Percentiles rank a stretch among this genome's conserved stretches.
These are phyloP conservation scores for Lachancea fermentati DNA, from an alignment of 805 yeast species.

Conservation along the genomic window DNA sequence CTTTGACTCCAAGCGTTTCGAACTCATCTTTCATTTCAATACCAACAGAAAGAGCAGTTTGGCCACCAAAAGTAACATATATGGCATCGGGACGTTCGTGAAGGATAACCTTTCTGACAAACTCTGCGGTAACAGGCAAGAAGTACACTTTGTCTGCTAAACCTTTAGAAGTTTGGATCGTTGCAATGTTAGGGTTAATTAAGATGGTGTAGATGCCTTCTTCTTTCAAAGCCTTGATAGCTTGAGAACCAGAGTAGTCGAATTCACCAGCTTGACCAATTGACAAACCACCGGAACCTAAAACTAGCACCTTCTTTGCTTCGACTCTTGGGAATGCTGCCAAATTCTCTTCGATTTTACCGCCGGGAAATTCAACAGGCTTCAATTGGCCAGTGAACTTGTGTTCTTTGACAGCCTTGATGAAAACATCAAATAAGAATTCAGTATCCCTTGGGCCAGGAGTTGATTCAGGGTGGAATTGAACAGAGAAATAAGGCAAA, in stretches of 20 bases:
- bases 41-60: constrained; percentile 94
- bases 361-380: constrained; percentile 90
- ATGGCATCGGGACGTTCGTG: constrained; percentile 97
- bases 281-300: constrained; percentile 96
- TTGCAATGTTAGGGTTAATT: constrained; percentile 94
- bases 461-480: constrained; percentile 98
- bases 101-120: constrained; percentile 90
- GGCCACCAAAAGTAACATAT: constrained; percentile 95
- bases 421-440: constrained; percentile 90
- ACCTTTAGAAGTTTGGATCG: constrained; percentile 93
- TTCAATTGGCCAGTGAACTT: constrained; percentile 49
- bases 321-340: constrained; percentile 72
- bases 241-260: constrained; percentile 96
- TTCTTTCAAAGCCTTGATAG: constrained; percentile 90
- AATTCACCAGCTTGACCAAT: constrained; percentile 99
- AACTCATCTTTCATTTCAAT: constrained; percentile 95
- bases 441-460: constrained; percentile 99
- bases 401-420: constrained; percentile 67
- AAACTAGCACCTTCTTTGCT: constrained; percentile 69
- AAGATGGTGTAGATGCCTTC: constrained; percentile 79
- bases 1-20: constrained; percentile 85
- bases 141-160: constrained; percentile 94
- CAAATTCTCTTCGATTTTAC: constrained; percentile 63
- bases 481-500: constrained; percentile 93
- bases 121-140: constrained; percentile 95